A percentile compares a stretch with the other conserved stretches of the same genome.
These are phyloP conservation scores for Suillus plorans DNA, from an alignment of 768 basidiomycete species.

Conservation along the genomic window DNA sequence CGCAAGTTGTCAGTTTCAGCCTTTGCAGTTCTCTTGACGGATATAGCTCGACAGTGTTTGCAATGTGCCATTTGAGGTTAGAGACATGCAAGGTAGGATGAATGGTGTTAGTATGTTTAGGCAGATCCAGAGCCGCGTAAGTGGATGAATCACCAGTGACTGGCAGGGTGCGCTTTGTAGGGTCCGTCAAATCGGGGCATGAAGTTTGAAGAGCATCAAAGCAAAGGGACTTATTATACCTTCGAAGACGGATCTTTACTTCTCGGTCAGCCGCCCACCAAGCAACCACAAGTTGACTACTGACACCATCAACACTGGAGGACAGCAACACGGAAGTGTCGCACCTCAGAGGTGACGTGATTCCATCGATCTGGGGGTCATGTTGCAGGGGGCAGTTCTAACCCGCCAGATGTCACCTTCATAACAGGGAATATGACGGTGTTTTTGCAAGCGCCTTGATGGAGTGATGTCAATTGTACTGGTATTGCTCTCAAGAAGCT, in stretches of 20 bases:
- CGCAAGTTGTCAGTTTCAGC: too few species aligned
- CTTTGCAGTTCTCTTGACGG: too few species aligned
- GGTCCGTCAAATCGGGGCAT: too few species aligned
- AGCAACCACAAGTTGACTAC: not conserved
- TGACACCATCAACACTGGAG: slow-evolving; percentile 41
- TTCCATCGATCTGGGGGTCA: too few species aligned
- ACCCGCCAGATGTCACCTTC: slow-evolving; percentile 39
- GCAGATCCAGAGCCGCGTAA: too few species aligned
- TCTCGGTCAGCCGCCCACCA: slow-evolving; percentile 39
- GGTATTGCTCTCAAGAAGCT: not conserved
- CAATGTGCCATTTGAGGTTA: too few species aligned
- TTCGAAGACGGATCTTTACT: slow-evolving; percentile 59
- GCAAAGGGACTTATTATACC: slow-evolving; percentile 60
- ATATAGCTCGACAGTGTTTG: too few species aligned
- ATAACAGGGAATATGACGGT: slow-evolving; percentile 39
- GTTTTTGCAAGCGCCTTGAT: slow-evolving; percentile 37
- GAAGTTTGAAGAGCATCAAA: slow-evolving; percentile 39
- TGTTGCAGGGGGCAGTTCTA: slow-evolving; percentile 50
- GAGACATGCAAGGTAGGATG: too few species aligned
- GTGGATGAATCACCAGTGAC: too few species aligned
- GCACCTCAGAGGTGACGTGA: too few species aligned
- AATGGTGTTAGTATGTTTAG: too few species aligned
- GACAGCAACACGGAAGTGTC: slow-evolving; percentile 54
- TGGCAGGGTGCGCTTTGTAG: too few species aligned
- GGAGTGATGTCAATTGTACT: not conserved